phyloP scores from a whole-genome alignment of 768 basidiomycete species.

The Leccinum subgranulosum region DNA sequence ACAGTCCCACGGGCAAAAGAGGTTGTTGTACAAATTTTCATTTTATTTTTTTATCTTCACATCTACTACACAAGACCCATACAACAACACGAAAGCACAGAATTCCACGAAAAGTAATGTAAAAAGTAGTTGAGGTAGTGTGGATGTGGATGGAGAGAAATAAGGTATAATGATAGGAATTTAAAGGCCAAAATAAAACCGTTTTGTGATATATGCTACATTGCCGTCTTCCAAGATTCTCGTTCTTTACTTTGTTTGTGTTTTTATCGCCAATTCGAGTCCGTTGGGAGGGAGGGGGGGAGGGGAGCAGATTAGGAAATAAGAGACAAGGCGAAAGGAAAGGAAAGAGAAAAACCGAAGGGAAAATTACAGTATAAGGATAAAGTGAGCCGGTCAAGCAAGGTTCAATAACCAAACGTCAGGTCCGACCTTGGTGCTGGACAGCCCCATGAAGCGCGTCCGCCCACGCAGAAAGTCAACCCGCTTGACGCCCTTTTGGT shows the following conservation, averaged over 20 bases:
- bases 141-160: too few relatives aligned
- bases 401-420: constrained; percentile 37
- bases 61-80: constrained; percentile 16
- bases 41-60: constrained; percentile 2
- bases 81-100: neutral
- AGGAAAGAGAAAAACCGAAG: constrained; percentile 11
- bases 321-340: constrained; percentile 7
- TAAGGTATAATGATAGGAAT: constrained; percentile 26
- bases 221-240: constrained; percentile 8
- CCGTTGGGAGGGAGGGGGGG: neutral
- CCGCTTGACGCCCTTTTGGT: constrained; percentile 47
- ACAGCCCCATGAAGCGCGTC: constrained; percentile 46
- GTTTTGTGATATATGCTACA: constrained; percentile 22
- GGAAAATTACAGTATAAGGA: constrained; percentile 26
- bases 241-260: constrained; percentile 7
- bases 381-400: constrained; percentile 17
- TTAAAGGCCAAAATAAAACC: constrained; percentile 5
- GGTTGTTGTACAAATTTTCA: constrained; percentile 6
- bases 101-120: neutral
- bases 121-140: neutral
- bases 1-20: neutral
- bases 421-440: constrained; percentile 34
- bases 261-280: constrained; percentile 11
- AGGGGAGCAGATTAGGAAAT: neutral
- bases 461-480: constrained; percentile 51